Percentiles rank a stretch among this genome's conserved stretches.
phyloP scores from a whole-genome alignment of 768 basidiomycete genomes.

The Pisolithus albus region DNA sequence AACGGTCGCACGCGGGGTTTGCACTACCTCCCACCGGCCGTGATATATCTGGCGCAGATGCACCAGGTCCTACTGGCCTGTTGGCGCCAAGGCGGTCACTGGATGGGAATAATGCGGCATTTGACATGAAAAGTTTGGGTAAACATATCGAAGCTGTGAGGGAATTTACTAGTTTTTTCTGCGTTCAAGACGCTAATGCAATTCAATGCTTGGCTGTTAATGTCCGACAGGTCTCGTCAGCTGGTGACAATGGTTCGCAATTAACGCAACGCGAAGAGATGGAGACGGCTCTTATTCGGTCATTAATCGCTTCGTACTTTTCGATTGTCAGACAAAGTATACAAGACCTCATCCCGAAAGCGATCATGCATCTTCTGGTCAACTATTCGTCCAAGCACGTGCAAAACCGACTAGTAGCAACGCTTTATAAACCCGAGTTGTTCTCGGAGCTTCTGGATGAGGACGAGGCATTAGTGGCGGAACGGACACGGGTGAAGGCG shows the following conservation, averaged over 20 bases:
- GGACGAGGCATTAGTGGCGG: constrained; percentile 91
- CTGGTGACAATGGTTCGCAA: constrained; percentile 48
- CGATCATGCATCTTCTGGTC: constrained; percentile 97
- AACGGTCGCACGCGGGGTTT: constrained; percentile 23
- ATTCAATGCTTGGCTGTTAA: not conserved
- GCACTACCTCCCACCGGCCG: constrained; percentile 49
- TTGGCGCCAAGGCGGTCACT: constrained; percentile 60
- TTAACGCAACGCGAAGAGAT: constrained; percentile 86
- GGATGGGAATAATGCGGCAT: constrained; percentile 79
- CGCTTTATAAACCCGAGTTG: constrained; percentile 90
- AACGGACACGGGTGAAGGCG: constrained; percentile 89
- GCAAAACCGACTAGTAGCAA: constrained; percentile 91
- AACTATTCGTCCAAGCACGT: constrained; percentile 96
- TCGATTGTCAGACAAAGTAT: constrained; percentile 93
- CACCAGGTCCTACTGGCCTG: constrained; percentile 47
- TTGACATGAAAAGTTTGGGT: constrained; percentile 97
- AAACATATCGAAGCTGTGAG: constrained; percentile 96
- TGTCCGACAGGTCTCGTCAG: constrained; percentile 43
- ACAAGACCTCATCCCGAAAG: constrained; percentile 94
- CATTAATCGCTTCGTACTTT: constrained; percentile 94
- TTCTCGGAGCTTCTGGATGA: constrained; percentile 90
- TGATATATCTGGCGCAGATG: constrained; percentile 54
- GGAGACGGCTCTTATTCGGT: constrained; percentile 92
- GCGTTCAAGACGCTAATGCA: constrained; percentile 3
- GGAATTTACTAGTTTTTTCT: constrained; percentile 13